These are phyloP conservation scores for Cnidoscolus chayamansa DNA, from an alignment of 441 rosid species.

Conservation along the genomic window DNA sequence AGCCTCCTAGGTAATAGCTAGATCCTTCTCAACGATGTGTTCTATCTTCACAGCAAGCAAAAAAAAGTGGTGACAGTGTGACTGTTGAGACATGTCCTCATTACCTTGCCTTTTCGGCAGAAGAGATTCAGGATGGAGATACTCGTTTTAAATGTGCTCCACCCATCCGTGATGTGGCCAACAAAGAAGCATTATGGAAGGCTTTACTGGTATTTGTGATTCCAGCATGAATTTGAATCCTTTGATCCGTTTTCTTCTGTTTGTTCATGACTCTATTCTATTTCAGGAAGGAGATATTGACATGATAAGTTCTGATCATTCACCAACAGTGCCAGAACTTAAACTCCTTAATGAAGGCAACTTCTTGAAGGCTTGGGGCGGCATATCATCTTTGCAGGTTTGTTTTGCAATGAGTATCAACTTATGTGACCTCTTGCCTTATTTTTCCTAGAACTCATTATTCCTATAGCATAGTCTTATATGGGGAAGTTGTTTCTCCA, in stretches of 20 bases:
- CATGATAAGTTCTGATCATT: constrained; percentile 93
- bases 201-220: constrained; percentile 65
- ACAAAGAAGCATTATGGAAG: constrained; percentile 78
- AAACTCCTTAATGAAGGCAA: constrained; percentile 72
- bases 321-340: constrained; percentile 82
- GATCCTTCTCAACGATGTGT: neutral
- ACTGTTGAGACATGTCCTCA: constrained; percentile 95
- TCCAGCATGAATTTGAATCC: constrained; percentile 6
- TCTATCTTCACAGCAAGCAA: constrained; percentile 62
- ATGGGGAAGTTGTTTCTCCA: neutral
- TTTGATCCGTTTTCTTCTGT: no score
- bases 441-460: neutral
- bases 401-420: neutral
- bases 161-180: constrained; percentile 75
- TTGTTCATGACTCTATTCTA: constrained; percentile 4
- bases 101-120: constrained; percentile 89
- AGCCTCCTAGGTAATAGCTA: neutral
- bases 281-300: constrained; percentile 85
- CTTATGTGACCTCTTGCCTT: neutral
- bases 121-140: constrained; percentile 85
- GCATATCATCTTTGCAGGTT: constrained; percentile 97
- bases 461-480: neutral
- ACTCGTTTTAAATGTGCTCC: constrained; percentile 96
- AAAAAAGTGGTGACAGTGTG: constrained; percentile 68
- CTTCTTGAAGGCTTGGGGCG: constrained; percentile 96